Percentiles rank a stretch among this genome's conserved stretches.
Evolutionary conservation across 2,329 filamentous ascomycete species (phyloP).

Genomic region (Fusarium acutatum): DNA sequence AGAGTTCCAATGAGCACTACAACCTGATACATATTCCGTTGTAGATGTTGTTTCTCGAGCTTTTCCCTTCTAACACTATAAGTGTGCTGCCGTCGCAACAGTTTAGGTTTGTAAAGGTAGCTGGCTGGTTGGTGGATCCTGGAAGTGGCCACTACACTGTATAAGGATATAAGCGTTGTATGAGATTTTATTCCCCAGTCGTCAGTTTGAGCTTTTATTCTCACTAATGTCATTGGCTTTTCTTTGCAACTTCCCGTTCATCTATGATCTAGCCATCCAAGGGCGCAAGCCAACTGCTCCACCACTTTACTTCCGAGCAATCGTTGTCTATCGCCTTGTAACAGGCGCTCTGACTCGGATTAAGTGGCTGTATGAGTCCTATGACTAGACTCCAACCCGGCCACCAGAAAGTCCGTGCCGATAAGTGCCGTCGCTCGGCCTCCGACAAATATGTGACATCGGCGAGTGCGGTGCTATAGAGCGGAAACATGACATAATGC

Average conservation of each 20-base stretch:
- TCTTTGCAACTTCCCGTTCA: neutral
- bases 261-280: neutral
- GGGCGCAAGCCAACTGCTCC: neutral
- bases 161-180: neutral
- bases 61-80: neutral
- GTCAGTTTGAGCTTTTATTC: neutral
- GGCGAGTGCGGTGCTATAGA: neutral
- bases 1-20: neutral
- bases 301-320: neutral
- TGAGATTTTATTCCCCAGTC: neutral
- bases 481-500: neutral
- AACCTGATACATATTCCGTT: neutral
- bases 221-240: neutral
- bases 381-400: neutral
- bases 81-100: neutral
- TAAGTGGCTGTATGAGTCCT: neutral
- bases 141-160: too few relatives aligned
- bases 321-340: neutral
- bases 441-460: neutral
- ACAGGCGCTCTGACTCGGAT: neutral
- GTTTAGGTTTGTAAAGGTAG: neutral
- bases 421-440: neutral
- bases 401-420: neutral
- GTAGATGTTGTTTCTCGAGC: neutral
- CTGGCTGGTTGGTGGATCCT: neutral